These are phyloP conservation scores for Fomitopsis betulina DNA, from an alignment of 1,284 basidiomycete species.

Conservation along the genomic window DNA sequence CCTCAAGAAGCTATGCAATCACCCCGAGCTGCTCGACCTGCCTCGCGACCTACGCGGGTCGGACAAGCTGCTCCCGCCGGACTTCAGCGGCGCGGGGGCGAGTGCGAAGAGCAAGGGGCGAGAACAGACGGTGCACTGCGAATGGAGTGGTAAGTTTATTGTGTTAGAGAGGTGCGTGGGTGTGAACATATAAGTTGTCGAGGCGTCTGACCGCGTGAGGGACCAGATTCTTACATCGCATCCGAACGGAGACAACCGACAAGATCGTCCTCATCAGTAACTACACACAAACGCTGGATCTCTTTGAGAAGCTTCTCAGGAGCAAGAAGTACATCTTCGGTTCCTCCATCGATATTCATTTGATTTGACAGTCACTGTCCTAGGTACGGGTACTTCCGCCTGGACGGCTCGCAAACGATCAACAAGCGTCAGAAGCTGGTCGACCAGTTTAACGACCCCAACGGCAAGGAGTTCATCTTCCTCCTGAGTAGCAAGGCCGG, in stretches of 20 bases:
- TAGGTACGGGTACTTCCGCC: slow-evolving; percentile 89
- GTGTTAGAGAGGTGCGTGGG: slow-evolving; percentile 83
- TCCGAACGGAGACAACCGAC: slow-evolving; percentile 81
- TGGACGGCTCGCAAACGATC: slow-evolving; percentile 94
- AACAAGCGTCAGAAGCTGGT: slow-evolving; percentile 96
- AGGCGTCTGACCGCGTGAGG: background rate
- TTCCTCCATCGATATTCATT: background rate
- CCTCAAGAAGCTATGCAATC: slow-evolving; percentile 97
- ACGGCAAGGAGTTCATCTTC: slow-evolving; percentile 94
- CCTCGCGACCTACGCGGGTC: slow-evolving; percentile 86
- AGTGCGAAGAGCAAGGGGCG: slow-evolving; percentile 33
- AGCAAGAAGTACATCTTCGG: slow-evolving; percentile 63
- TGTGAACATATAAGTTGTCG: background rate
- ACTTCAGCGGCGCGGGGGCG: slow-evolving; percentile 59
- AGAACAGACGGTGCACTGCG: slow-evolving; percentile 62
- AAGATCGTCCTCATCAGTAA: slow-evolving; percentile 99
- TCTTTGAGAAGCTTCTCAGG: slow-evolving; percentile 86
- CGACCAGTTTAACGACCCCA: slow-evolving; percentile 95
- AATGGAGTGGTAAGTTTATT: slow-evolving; percentile 90
- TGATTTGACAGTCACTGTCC: background rate
- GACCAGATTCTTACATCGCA: slow-evolving; percentile 79
- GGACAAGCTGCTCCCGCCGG: slow-evolving; percentile 81
- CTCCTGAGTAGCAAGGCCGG: slow-evolving; percentile 95
- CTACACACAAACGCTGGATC: slow-evolving; percentile 95
- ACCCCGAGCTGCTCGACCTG: slow-evolving; percentile 89